Evolutionary conservation across 225 moss, liverwort and hornwort species (phyloP).

Genomic region (Antitrichia curtipendula): DNA sequence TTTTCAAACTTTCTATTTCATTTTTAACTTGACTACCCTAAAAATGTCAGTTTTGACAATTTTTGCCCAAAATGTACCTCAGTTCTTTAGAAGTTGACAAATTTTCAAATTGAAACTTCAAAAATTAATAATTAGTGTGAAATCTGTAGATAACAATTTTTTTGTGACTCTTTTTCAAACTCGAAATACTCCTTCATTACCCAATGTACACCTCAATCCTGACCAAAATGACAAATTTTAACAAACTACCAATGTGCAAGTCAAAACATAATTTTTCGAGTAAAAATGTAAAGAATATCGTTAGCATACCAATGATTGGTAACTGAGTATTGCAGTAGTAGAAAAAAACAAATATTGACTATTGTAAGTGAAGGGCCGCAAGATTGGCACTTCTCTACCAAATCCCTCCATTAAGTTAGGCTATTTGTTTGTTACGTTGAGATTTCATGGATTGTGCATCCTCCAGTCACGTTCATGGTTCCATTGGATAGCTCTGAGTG

Average conservation of each 20-base stretch:
- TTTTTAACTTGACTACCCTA: background rate
- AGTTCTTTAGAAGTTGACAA: too few relatives aligned
- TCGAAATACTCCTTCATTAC: background rate
- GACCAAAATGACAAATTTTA: background rate
- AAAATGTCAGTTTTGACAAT: background rate
- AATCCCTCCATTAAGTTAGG: too few relatives aligned
- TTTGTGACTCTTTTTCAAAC: too few relatives aligned
- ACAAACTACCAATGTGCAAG: background rate
- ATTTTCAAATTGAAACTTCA: background rate
- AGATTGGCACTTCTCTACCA: too few relatives aligned
- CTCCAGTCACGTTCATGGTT: too few relatives aligned
- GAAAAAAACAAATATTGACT: background rate
- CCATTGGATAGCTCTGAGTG: too few relatives aligned
- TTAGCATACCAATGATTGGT: background rate
- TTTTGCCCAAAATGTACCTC: background rate
- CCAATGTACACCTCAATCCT: background rate
- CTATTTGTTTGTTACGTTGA: too few relatives aligned
- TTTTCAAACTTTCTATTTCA: too few relatives aligned
- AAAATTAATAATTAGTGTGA: background rate
- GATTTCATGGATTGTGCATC: too few relatives aligned
- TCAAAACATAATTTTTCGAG: background rate
- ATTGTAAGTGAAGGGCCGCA: background rate
- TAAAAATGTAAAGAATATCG: background rate
- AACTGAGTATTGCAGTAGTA: rapidly evolving
- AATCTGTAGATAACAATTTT: too few relatives aligned